phyloP scores from a whole-genome alignment of 2,329 filamentous ascomycete genomes.

The Microsporum ferrugineum region DNA sequence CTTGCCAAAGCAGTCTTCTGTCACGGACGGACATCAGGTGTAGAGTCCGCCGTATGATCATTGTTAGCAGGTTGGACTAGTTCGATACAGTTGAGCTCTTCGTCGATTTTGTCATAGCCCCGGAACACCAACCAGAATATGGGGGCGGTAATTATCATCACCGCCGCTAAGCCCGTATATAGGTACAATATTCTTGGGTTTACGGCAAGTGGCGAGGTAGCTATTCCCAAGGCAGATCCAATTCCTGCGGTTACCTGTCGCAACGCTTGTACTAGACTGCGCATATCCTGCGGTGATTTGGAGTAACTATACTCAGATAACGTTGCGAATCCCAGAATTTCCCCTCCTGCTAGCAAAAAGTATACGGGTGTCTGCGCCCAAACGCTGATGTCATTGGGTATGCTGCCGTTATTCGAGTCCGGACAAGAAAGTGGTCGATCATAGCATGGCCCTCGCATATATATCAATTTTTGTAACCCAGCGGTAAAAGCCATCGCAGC shows the following conservation, averaged over 20 bases:
- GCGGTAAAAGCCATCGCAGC: constrained; percentile 46
- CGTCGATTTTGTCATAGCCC: constrained; percentile 14
- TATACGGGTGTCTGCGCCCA: constrained; percentile 11
- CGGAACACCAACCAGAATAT: constrained; percentile 10
- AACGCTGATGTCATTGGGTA: constrained; percentile 9
- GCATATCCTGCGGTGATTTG: constrained; percentile 44
- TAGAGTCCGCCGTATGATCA: not conserved
- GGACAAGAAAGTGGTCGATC: constrained; percentile 1
- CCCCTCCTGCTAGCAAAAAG: constrained; percentile 19
- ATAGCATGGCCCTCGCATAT: constrained; percentile 21
- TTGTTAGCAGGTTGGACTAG: not conserved
- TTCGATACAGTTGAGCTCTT: constrained; percentile 11
- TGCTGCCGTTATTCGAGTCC: not conserved
- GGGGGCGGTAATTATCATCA: constrained; percentile 8
- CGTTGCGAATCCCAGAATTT: constrained; percentile 33
- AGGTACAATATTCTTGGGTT: constrained; percentile 13
- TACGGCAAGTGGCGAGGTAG: constrained; percentile 8
- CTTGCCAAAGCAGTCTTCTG: not conserved
- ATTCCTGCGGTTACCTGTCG: constrained; percentile 15
- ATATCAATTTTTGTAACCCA: constrained; percentile 49
- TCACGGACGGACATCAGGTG: not conserved
- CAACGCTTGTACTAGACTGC: constrained; percentile 18
- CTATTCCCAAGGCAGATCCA: constrained; percentile 11
- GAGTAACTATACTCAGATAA: constrained; percentile 60
- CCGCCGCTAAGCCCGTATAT: constrained; percentile 11